phyloP scores from a whole-genome alignment of 1,284 basidiomycete species.

The Heliocybe sulcata region DNA sequence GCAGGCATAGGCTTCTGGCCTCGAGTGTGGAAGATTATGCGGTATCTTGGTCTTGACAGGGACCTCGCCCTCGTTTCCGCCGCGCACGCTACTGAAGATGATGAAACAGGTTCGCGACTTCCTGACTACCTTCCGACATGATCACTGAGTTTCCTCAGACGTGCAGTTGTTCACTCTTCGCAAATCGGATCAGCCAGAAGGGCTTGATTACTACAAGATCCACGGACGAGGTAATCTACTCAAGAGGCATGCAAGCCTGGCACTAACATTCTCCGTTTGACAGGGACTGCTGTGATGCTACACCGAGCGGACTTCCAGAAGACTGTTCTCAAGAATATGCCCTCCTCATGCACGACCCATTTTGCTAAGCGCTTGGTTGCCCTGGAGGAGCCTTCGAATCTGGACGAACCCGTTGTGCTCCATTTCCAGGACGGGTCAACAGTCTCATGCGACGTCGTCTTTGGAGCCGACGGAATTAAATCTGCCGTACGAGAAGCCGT shows the following conservation, averaged over 20 bases:
- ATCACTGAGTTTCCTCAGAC: conserved; percentile 21
- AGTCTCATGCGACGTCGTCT: conserved; percentile 34
- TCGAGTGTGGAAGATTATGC: neutral
- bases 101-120: neutral
- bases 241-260: neutral
- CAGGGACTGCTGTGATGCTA: conserved; percentile 33
- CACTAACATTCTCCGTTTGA: neutral
- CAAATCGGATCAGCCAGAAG: conserved; percentile 28
- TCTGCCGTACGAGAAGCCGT: conserved; percentile 37
- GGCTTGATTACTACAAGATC: conserved; percentile 29
- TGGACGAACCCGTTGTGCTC: conserved; percentile 12
- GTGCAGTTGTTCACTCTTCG: conserved; percentile 33
- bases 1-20: conserved; percentile 36
- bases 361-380: conserved; percentile 32
- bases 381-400: conserved; percentile 17
- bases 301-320: conserved; percentile 42
- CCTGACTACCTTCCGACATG: neutral
- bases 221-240: conserved; percentile 27
- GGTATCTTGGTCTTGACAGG: neutral
- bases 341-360: conserved; percentile 26
- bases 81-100: neutral
- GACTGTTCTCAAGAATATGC: conserved; percentile 32
- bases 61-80: neutral
- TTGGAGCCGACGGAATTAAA: conserved; percentile 45
- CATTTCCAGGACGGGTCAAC: conserved; percentile 31